Evolutionary conservation across 345 rosid species (phyloP), one percentile per base, ranked within the genome.

Genomic region (Eucalyptus cloeziana): DNA sequence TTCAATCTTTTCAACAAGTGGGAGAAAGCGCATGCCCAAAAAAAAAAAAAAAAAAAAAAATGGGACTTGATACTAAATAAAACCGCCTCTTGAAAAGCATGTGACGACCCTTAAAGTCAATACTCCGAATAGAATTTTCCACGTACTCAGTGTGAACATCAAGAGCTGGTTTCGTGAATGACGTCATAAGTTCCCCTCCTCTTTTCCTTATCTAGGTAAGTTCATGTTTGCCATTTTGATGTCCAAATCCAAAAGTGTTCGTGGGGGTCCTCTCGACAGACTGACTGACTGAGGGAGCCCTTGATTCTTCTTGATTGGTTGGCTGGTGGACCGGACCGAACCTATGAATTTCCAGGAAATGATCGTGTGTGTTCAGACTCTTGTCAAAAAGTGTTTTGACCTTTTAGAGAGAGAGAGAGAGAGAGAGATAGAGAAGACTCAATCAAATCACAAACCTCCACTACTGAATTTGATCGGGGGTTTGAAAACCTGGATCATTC

Each of bases 291-390:
- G 0, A 1, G 27, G 27, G 9, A 12, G 62, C 27, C 44, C 2
- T 33, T 33, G 43, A 21, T 40, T 69, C 24, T 69, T 17, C 80
- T 9, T 69, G 80, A 69, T 17, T 0, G 2, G 7, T 11, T 69
- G 40, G 76, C 11, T 7, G 0, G 56, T 33, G 7, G 80, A 67
- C 44, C 1, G 2, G 4, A 60, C 4, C 8, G 0, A 27, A 60
- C 67, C 30, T 24, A n/a, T 15, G 9, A 67, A 69, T 76, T 76
- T 76, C 9, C 30, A 37, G 3, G 83, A 71, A 76, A 21, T 8
- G 27, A 19, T 56, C 13, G 13, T 56, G 62, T 56, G 13, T 56
- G 62, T 56, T 56, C 1, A 56, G 62, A 56, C 62, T 56, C 62
- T 56, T 56, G 12, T 11, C 1, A 1, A 10, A 2, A 22, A 21